Evolutionary conservation across 2,329 filamentous ascomycete species (phyloP).

Genomic region (Xylariaceae sp.): DNA sequence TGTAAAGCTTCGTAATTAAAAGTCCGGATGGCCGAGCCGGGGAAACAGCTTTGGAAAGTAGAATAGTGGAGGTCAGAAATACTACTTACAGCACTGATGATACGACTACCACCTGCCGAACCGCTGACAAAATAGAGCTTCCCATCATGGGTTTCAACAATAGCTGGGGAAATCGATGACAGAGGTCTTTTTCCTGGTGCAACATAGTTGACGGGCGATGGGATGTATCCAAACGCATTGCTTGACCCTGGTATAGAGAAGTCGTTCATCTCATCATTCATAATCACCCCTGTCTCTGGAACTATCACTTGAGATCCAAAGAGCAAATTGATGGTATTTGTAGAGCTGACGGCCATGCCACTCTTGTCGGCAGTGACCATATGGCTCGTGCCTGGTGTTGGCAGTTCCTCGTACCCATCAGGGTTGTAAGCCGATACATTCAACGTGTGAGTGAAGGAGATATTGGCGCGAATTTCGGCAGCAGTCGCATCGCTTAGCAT

Average conservation of each 20-base stretch:
- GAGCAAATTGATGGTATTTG: slow-evolving; percentile 75
- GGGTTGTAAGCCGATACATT: slow-evolving; percentile 44
- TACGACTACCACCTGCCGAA: slow-evolving; percentile 77
- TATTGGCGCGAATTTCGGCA: slow-evolving; percentile 46
- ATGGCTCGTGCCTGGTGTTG: slow-evolving; percentile 66
- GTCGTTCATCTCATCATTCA: slow-evolving; percentile 63
- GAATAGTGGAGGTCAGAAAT: no score
- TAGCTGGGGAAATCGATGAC: slow-evolving; percentile 72
- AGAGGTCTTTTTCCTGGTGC: slow-evolving; percentile 73
- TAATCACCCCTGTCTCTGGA: slow-evolving; percentile 76
- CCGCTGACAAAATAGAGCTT: slow-evolving; percentile 69
- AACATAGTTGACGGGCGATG: slow-evolving; percentile 71
- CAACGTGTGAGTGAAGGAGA: slow-evolving; percentile 38
- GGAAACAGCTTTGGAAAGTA: no score
- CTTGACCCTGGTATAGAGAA: slow-evolving; percentile 70
- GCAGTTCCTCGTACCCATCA: slow-evolving; percentile 41
- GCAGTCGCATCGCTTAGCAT: slow-evolving; percentile 62
- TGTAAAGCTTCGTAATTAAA: no score
- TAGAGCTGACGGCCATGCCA: slow-evolving; percentile 71
- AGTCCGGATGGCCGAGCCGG: no score
- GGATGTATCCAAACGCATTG: slow-evolving; percentile 75
- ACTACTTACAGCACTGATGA: slow-evolving; percentile 83
- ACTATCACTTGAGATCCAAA: slow-evolving; percentile 75
- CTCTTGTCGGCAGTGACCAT: slow-evolving; percentile 63
- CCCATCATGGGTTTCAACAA: slow-evolving; percentile 67